Base-by-base conservation (phyloP, 2,329 filamentous ascomycete genomes). In the Cercospora sp. region DNA sequence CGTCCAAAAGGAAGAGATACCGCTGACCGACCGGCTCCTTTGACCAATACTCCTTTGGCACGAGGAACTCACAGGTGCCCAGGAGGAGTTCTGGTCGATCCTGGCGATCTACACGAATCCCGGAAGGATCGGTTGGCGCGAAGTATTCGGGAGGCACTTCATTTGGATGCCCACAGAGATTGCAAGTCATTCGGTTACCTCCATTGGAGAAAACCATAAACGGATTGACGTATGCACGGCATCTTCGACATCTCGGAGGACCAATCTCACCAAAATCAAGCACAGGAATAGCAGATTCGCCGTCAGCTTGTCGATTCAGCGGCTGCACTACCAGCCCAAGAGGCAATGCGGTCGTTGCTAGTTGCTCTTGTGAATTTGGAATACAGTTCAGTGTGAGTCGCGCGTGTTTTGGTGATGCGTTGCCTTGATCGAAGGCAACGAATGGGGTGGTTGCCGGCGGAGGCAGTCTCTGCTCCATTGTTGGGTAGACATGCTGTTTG, bases 1-100 rank as follows among this genome's bases (percentile, higher is more conserved):
- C 93, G 79, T 99, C 95, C 66, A 99, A 91, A 70, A 97, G 80
- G 79, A 99, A 99, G 10, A 99, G 83, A 87, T 91, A 96, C 68
- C 90, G 89, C 74, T 98, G 79, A 26, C 92, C 93, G 13, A 95
- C 91, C 0, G 95, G 95, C 78, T 96, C 91, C 79, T 94, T 95
- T 26, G 93, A 94, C 92, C 94, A 99, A 81, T 99, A 99, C 81
- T 99, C 95, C 82, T 97, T 98, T 16, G 95, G 95, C 13, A 99
- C 96, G 68, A 95, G 85, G 77, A 96, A 99, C 78, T 99, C 95
- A 57, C 98, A 94, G 0, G 95, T 98, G 42, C 95, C 95, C 66
- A 92, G 87, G 75, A 90, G 92, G 75, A 99, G 84, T 81, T 99
- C 95, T 0, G 94, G 94, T 63, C 95, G 87, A 77, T 96, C 91